Percentiles rank a stretch among this genome's conserved stretches.
These are phyloP conservation scores for Mycena belliarum DNA, from an alignment of 768 basidiomycete genomes.

Conservation along the genomic window DNA sequence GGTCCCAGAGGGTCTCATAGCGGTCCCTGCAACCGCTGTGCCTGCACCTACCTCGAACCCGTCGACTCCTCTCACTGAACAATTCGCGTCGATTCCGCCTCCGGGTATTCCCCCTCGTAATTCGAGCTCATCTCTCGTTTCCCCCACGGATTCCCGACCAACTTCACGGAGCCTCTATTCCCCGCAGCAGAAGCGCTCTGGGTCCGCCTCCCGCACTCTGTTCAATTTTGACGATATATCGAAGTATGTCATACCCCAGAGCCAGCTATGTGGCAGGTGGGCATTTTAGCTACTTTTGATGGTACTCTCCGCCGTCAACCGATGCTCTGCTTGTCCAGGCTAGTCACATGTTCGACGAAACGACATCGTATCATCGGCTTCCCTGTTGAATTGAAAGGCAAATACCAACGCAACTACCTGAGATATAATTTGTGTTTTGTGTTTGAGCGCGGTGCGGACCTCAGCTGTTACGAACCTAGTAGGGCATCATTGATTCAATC, in stretches of 20 bases:
- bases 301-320: too few species aligned
- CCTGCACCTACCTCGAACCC: conserved; percentile 36
- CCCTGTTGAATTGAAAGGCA: conserved; percentile 76
- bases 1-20: conserved; percentile 90
- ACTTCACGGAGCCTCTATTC: conserved; percentile 44
- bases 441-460: conserved; percentile 86
- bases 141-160: conserved; percentile 46
- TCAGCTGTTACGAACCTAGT: conserved; percentile 91
- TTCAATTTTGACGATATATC: conserved; percentile 92
- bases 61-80: conserved; percentile 31
- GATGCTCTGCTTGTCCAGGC: conserved; percentile 73
- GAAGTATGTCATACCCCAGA: conserved; percentile 91
- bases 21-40: conserved; percentile 33
- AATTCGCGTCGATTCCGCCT: conserved; percentile 24
- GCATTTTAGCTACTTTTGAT: too few species aligned
- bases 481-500: not conserved
- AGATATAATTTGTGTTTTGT: conserved; percentile 96
- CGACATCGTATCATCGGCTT: conserved; percentile 90
- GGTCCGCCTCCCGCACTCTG: conserved; percentile 55
- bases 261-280: conserved; percentile 44
- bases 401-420: conserved; percentile 86
- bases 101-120: conserved; percentile 43
- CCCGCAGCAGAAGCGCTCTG: conserved; percentile 49
- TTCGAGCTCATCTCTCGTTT: conserved; percentile 53
- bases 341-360: conserved; percentile 83